phyloP scores from a whole-genome alignment of 345 rosid species.

The Gossypium mustelinum region DNA sequence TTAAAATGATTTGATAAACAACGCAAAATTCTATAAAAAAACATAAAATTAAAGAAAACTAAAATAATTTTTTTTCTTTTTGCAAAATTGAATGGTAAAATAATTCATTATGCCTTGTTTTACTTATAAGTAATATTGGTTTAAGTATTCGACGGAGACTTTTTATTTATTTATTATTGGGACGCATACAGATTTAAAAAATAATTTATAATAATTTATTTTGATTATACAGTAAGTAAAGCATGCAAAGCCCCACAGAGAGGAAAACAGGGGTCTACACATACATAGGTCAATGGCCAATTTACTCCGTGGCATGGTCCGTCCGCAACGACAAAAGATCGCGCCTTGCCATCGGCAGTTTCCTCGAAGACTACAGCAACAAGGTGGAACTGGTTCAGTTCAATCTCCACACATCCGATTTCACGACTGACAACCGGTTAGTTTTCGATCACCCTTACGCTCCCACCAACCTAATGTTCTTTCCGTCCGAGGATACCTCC shows the following conservation, averaged over 20 bases:
- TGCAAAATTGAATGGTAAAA: no score
- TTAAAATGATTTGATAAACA: no score
- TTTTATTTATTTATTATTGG: no score
- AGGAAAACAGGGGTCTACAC: slow-evolving; percentile 38
- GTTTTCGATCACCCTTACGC: slow-evolving; percentile 59
- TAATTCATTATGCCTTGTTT: no score
- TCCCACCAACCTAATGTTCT: slow-evolving; percentile 55
- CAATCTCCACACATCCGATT: slow-evolving; percentile 30
- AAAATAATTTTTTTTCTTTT: no score
- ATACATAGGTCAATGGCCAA: slow-evolving; percentile 45
- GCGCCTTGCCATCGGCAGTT: slow-evolving; percentile 57
- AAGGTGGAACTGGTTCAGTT: slow-evolving; percentile 51
- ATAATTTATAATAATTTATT: no score
- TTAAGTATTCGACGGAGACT: no score
- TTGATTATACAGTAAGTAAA: neutral
- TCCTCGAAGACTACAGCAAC: slow-evolving; percentile 48
- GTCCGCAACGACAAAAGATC: slow-evolving; percentile 31
- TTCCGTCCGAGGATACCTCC: slow-evolving; percentile 41
- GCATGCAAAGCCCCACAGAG: slow-evolving; percentile 39
- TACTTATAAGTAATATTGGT: no score
- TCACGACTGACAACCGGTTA: slow-evolving; percentile 42
- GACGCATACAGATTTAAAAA: no score
- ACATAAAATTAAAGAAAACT: no score
- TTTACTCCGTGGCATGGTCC: slow-evolving; percentile 56
- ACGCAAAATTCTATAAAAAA: no score